Evolutionary conservation across 2,329 filamentous ascomycete genomes (phyloP).

Genomic region (Fusarium marasasianum): DNA sequence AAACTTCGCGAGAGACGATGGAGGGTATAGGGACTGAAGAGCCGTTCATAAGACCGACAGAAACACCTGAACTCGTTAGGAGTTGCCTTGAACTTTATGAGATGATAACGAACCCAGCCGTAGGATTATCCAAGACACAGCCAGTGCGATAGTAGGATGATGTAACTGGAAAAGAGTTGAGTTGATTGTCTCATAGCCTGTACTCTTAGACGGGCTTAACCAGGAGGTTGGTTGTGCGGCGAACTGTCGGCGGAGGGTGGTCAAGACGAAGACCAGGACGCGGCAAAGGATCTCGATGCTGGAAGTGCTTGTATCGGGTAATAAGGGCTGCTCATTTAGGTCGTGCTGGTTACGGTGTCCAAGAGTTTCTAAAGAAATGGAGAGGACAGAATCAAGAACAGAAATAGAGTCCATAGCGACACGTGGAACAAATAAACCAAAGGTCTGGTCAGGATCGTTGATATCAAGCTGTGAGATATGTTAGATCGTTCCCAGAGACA

Average conservation of each 20-base stretch:
- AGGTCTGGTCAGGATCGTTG: conserved; percentile 52
- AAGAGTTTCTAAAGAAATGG: conserved; percentile 33
- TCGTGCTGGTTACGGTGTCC: conserved; percentile 14
- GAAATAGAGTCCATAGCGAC: conserved; percentile 41
- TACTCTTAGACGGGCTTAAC: conserved; percentile 30
- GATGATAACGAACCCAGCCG: conserved; percentile 38
- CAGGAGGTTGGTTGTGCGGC: conserved; percentile 30
- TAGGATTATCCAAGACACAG: conserved; percentile 40
- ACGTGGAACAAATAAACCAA: conserved; percentile 50
- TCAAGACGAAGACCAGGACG: conserved; percentile 23
- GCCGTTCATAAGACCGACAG: conserved; percentile 42
- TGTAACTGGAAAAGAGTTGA: conserved; percentile 26
- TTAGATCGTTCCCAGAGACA: not conserved
- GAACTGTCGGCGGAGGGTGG: conserved; percentile 25
- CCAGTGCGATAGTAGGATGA: conserved; percentile 19
- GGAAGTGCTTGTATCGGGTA: conserved; percentile 10
- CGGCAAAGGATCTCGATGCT: conserved; percentile 6
- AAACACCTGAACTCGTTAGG: conserved; percentile 37
- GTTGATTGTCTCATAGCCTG: conserved; percentile 21
- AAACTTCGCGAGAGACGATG: conserved; percentile 26
- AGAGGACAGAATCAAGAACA: conserved; percentile 43
- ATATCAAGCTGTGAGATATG: conserved; percentile 51
- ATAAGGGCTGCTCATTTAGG: not conserved
- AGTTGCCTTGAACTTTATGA: not conserved
- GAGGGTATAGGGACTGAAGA: conserved; percentile 41